phyloP scores from a whole-genome alignment of 257 asterid species.

The Solanum habrochaites region DNA sequence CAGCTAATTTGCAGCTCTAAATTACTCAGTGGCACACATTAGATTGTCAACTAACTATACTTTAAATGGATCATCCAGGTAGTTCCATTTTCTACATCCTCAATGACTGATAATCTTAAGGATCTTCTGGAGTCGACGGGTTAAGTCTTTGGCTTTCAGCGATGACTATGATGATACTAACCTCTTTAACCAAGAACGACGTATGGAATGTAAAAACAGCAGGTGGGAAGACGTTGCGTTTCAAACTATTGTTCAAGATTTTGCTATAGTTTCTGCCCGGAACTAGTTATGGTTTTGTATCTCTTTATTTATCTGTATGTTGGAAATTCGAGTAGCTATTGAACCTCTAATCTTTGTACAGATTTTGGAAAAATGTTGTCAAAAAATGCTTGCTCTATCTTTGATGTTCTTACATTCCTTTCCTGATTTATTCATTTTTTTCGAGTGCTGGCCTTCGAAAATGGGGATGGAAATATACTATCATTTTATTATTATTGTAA shows the following conservation, averaged over 20 bases:
- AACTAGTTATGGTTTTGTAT: background rate
- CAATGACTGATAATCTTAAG: constrained; percentile 5
- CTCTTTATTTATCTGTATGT: background rate
- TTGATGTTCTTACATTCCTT: background rate
- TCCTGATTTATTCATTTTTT: background rate
- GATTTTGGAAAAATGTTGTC: background rate
- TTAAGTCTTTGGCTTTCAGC: background rate
- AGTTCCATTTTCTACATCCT: constrained; percentile 16
- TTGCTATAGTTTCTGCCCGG: background rate
- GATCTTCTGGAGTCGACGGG: constrained; percentile 3
- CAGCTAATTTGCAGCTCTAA: background rate
- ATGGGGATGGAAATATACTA: background rate
- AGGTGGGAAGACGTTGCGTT: background rate
- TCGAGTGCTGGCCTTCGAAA: background rate
- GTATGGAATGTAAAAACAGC: background rate
- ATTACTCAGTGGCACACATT: background rate
- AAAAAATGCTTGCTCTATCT: background rate
- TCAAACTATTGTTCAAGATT: background rate
- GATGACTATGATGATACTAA: background rate
- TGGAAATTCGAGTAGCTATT: background rate
- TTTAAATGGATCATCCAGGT: constrained; percentile 18
- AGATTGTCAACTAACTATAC: background rate
- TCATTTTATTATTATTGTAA: background rate
- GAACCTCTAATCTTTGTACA: background rate
- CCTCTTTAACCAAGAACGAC: background rate